phyloP scores from a whole-genome alignment of 495 filamentous ascomycete genomes.

The Chaetomidium leptoderma region DNA sequence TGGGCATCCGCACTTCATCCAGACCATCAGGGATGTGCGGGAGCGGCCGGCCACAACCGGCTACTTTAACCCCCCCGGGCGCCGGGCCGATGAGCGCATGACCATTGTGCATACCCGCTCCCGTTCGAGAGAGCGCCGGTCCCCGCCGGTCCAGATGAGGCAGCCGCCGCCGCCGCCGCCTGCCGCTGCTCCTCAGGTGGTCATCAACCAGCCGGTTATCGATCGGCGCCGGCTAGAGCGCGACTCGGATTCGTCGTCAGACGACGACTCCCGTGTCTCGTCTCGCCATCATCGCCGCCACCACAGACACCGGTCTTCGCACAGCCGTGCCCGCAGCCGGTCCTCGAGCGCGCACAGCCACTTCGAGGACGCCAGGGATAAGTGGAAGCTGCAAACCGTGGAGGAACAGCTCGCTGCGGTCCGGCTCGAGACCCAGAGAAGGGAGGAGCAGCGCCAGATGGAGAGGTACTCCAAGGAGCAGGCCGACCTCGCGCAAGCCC shows the following conservation, averaged over 20 bases:
- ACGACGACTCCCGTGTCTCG: constrained; percentile 21
- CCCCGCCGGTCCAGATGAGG: constrained; percentile 21
- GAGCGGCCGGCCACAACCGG: constrained; percentile 31
- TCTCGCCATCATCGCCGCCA: constrained; percentile 15
- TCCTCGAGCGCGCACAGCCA: constrained; percentile 32
- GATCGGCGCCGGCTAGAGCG: neutral
- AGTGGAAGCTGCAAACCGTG: constrained; percentile 22
- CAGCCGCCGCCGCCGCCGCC: neutral
- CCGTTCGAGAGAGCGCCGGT: constrained; percentile 41
- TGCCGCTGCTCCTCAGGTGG: constrained; percentile 18
- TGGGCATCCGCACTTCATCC: constrained; percentile 40
- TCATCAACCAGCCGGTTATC: constrained; percentile 19
- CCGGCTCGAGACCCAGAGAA: constrained; percentile 15
- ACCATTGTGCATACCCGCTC: constrained; percentile 39
- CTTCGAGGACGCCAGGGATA: constrained; percentile 26
- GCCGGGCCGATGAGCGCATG: constrained; percentile 27
- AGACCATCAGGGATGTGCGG: constrained; percentile 31
- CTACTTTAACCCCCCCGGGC: constrained; percentile 31
- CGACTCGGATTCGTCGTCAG: constrained; percentile 36
- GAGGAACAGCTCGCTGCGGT: constrained; percentile 24
- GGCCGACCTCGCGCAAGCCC: constrained; percentile 38
- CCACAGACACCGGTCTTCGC: constrained; percentile 24
- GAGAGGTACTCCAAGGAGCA: constrained; percentile 35
- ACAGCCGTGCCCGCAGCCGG: constrained; percentile 23
- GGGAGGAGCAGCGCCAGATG: constrained; percentile 20